Conservation (phyloP, 2,329 filamentous ascomycete species). For the Curvularia verruculosa region DNA sequence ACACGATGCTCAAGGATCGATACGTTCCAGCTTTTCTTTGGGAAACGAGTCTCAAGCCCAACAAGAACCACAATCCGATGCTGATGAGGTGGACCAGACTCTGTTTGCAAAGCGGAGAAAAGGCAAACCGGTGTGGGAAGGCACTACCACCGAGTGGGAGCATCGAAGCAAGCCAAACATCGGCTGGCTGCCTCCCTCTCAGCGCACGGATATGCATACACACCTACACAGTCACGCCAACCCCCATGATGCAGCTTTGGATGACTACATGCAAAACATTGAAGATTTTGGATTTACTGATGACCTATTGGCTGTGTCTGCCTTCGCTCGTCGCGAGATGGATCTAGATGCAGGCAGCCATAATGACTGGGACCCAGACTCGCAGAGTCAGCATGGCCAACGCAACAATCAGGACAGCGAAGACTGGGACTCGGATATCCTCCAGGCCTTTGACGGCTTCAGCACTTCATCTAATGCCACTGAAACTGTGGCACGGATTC, state of each 20-base stretch:
- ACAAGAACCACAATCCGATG: slow-evolving; percentile 28
- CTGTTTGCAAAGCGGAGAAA: slow-evolving; percentile 35
- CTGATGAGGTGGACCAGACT: slow-evolving; percentile 30
- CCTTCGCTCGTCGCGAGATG: slow-evolving; percentile 44
- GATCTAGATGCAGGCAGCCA: slow-evolving; percentile 40
- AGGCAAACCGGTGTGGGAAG: slow-evolving; percentile 40
- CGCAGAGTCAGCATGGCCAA: slow-evolving; percentile 17
- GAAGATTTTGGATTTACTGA: slow-evolving; percentile 52
- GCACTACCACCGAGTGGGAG: slow-evolving; percentile 38
- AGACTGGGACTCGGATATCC: slow-evolving; percentile 54
- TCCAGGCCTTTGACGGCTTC: slow-evolving; percentile 56
- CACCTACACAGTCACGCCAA: slow-evolving; percentile 30
- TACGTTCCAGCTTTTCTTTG: slow-evolving; percentile 17
- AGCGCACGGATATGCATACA: slow-evolving; percentile 30
- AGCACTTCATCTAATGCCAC: slow-evolving; percentile 58
- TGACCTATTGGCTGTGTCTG: slow-evolving; percentile 30
- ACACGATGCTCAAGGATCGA: slow-evolving; percentile 2
- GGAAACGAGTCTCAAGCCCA: slow-evolving; percentile 4
- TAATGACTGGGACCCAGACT: slow-evolving; percentile 40
- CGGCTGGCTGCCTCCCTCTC: slow-evolving; percentile 40
- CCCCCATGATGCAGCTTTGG: slow-evolving; percentile 53
- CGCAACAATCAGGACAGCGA: slow-evolving; percentile 21
- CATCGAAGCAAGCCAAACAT: slow-evolving; percentile 46
- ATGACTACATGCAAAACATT: slow-evolving; percentile 76
- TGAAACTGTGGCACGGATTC: slow-evolving; percentile 51